These are phyloP conservation scores for Taphrina pruni DNA, from an alignment of 1,139 yeast genomes.

Conservation along the genomic window DNA sequence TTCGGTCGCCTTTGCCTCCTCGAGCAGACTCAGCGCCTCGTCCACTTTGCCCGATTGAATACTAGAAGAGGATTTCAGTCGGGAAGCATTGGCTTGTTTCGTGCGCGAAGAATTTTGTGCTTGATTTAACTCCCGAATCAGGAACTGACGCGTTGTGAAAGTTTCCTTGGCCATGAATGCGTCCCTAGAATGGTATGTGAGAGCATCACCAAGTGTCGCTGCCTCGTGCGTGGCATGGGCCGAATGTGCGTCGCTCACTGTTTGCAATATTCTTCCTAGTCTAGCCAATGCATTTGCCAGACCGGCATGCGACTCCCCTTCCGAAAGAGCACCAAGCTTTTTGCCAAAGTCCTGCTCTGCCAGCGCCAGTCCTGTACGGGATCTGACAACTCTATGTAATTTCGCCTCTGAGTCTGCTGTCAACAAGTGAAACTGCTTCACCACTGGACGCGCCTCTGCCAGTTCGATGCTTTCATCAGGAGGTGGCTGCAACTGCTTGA, in stretches of 20 bases:
- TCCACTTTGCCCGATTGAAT: conserved; percentile 88
- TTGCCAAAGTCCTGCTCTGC: conserved; percentile 70
- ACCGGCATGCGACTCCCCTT: conserved; percentile 65
- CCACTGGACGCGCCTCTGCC: conserved; percentile 82
- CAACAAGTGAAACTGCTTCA: conserved; percentile 73
- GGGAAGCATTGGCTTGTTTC: conserved; percentile 75
- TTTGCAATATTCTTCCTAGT: conserved; percentile 68
- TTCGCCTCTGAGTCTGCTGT: conserved; percentile 64
- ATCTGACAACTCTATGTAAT: conserved; percentile 62
- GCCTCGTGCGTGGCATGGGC: conserved; percentile 74
- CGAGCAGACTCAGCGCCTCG: conserved; percentile 81
- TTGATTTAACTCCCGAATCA: conserved; percentile 83
- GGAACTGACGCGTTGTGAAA: conserved; percentile 83
- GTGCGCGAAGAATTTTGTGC: conserved; percentile 77
- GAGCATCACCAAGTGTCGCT: conserved; percentile 79
- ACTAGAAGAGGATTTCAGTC: conserved; percentile 68
- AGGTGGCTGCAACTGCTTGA: conserved; percentile 90
- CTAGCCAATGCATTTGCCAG: conserved; percentile 85
- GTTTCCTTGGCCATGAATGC: conserved; percentile 90
- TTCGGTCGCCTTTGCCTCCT: conserved; percentile 78
- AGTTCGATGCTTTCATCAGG: conserved; percentile 82
- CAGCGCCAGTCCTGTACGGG: conserved; percentile 56
- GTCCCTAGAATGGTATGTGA: conserved; percentile 69
- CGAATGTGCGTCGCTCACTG: conserved; percentile 77
- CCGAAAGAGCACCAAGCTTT: conserved; percentile 59